phyloP scores from a whole-genome alignment of 2,329 filamentous ascomycete species.

The Phialemoniopsis sp. region DNA sequence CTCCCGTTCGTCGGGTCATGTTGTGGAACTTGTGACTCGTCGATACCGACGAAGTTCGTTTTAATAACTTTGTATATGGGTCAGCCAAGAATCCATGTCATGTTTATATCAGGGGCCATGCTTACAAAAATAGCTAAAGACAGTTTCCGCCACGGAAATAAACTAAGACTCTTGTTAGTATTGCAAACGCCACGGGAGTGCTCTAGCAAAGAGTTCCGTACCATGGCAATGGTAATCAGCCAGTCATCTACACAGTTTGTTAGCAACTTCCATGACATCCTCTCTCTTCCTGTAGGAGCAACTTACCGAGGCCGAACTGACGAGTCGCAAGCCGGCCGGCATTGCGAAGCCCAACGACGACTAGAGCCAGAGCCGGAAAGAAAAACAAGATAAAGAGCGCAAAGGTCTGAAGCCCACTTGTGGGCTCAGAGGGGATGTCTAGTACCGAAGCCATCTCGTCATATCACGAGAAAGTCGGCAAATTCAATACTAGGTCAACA shows the following conservation, averaged over 20 bases:
- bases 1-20: constrained; percentile 16
- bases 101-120: background rate
- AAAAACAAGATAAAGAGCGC: constrained; percentile 21
- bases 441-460: constrained; percentile 2
- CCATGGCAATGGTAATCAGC: constrained; percentile 22
- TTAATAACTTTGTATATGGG: constrained; percentile 18
- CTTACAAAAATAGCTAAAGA: constrained; percentile 22
- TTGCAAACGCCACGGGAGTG: background rate
- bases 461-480: background rate
- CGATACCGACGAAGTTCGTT: constrained; percentile 22
- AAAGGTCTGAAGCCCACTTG: constrained; percentile 18
- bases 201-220: constrained; percentile 2
- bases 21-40: constrained; percentile 11
- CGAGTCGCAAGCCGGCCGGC: constrained; percentile 15
- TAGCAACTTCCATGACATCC: constrained; percentile 21
- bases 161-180: constrained; percentile 7
- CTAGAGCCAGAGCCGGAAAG: constrained; percentile 19
- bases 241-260: constrained; percentile 17
- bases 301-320: constrained; percentile 13
- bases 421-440: constrained; percentile 5
- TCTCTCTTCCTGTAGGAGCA: background rate
- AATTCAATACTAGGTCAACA: constrained; percentile 1
- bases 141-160: constrained; percentile 19
- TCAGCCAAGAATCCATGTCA: background rate
- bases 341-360: constrained; percentile 16